A percentile compares a stretch with the other conserved stretches of the same genome.
Conservation (phyloP, 495 filamentous ascomycete genomes). For the Lophiostoma macrostomum region DNA sequence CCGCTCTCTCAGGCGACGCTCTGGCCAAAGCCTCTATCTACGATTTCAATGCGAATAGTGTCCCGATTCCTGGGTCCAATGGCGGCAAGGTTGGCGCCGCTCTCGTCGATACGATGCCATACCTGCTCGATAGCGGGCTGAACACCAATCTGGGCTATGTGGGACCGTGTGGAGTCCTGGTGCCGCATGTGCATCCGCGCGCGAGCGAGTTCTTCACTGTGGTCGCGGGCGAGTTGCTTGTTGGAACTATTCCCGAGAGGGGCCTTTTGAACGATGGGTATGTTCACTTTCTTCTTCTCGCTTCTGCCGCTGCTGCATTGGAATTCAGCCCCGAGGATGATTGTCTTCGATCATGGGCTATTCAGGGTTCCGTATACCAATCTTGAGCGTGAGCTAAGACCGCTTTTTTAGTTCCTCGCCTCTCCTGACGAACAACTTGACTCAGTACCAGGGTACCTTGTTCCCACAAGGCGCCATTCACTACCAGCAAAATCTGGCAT, state of each 20-base stretch:
- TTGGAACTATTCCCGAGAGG: not conserved
- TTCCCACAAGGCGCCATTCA: slow-evolving; percentile 7
- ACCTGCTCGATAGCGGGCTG: not conserved
- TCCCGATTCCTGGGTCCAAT: not conserved
- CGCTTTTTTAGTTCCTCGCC: too few species aligned
- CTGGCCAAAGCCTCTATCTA: not conserved
- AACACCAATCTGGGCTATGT: not conserved
- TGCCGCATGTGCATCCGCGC: slow-evolving; percentile 13
- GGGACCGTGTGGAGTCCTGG: slow-evolving; percentile 1
- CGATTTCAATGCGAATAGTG: not conserved
- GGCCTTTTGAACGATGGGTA: not conserved
- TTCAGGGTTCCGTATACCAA: too few species aligned
- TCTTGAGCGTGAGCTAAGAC: too few species aligned
- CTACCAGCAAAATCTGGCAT: too few species aligned
- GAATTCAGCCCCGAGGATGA: too few species aligned
- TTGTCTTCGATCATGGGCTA: too few species aligned
- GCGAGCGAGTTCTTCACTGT: slow-evolving; percentile 7
- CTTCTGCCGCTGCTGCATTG: too few species aligned
- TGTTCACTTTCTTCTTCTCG: too few species aligned
- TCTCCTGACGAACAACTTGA: not conserved
- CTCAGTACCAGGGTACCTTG: not conserved
- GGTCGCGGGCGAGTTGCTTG: not conserved
- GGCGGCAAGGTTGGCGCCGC: not conserved
- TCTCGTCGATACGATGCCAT: not conserved
- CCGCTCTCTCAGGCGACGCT: not conserved